A percentile compares a stretch with the other conserved stretches of the same genome.
Evolutionary conservation across 2,329 filamentous ascomycete species (phyloP).

Genomic region (Neobulgaria alba): DNA sequence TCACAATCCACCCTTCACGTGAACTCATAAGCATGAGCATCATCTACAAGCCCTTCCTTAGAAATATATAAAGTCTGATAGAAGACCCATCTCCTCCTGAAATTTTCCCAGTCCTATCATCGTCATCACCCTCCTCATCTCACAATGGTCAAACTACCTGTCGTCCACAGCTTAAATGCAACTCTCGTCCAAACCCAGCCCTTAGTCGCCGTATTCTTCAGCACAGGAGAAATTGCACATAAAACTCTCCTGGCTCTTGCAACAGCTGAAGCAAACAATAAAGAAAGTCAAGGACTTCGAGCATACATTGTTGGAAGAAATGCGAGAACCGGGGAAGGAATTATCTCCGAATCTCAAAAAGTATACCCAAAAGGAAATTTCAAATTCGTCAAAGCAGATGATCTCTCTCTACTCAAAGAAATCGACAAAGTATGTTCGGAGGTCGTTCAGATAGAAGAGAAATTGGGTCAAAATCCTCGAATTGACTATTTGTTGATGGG

Average conservation of each 20-base stretch:
- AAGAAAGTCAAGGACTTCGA: not conserved
- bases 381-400: not conserved
- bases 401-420: not conserved
- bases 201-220: conserved; percentile 1
- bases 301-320: not conserved
- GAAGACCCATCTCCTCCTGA: too few relatives aligned
- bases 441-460: not conserved
- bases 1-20: too few relatives aligned
- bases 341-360: not conserved
- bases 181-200: conserved; percentile 1
- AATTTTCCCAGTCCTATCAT: too few relatives aligned
- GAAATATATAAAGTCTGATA: too few relatives aligned
- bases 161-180: not conserved
- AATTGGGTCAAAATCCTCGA: not conserved
- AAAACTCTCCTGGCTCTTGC: not conserved
- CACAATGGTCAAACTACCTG: not conserved
- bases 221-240: conserved; percentile 2
- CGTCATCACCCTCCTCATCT: too few relatives aligned
- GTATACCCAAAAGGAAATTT: not conserved
- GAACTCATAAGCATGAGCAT: too few relatives aligned
- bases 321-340: not conserved
- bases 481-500: not conserved
- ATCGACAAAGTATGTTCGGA: not conserved
- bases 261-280: not conserved
- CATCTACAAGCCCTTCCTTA: too few relatives aligned